Evolutionary conservation across 495 filamentous ascomycete species (phyloP).

Genomic region (Xylaria curta): DNA sequence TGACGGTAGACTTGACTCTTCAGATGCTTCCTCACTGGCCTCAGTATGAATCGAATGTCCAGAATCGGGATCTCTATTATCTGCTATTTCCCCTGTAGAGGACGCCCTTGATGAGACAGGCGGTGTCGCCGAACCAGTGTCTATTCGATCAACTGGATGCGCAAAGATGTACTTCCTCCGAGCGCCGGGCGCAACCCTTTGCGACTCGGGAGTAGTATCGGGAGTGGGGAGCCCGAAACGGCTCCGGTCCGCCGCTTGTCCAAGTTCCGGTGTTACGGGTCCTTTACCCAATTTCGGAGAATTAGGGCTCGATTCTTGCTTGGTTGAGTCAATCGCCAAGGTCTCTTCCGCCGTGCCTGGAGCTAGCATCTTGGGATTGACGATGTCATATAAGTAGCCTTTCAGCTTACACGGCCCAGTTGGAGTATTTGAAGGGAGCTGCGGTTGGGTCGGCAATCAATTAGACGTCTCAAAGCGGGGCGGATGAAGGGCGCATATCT

Average conservation of each 20-base stretch:
- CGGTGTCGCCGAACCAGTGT: not conserved
- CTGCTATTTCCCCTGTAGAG: not conserved
- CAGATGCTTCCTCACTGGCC: not conserved
- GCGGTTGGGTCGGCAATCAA: not conserved
- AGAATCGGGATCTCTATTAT: not conserved
- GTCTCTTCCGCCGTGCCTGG: not conserved
- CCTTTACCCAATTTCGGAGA: not conserved
- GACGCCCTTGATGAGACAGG: constrained; percentile 6
- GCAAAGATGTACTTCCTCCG: not conserved
- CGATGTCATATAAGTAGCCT: not conserved
- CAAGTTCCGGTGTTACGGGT: constrained; percentile 17
- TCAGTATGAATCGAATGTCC: not conserved
- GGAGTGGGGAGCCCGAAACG: constrained; percentile 20
- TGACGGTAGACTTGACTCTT: not conserved
- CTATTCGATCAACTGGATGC: not conserved
- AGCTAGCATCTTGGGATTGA: not conserved
- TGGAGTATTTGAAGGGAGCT: not conserved
- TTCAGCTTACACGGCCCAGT: constrained; percentile 13
- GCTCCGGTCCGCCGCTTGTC: constrained; percentile 1
- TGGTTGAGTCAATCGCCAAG: not conserved
- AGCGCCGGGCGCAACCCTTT: not conserved
- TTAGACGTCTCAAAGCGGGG: not conserved
- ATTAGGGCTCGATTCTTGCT: not conserved
- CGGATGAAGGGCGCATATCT: not conserved
- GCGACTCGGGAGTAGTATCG: constrained; percentile 11